phyloP scores from a whole-genome alignment of 176 grass and related monocot genomes.

The Musa schizocarpa region DNA sequence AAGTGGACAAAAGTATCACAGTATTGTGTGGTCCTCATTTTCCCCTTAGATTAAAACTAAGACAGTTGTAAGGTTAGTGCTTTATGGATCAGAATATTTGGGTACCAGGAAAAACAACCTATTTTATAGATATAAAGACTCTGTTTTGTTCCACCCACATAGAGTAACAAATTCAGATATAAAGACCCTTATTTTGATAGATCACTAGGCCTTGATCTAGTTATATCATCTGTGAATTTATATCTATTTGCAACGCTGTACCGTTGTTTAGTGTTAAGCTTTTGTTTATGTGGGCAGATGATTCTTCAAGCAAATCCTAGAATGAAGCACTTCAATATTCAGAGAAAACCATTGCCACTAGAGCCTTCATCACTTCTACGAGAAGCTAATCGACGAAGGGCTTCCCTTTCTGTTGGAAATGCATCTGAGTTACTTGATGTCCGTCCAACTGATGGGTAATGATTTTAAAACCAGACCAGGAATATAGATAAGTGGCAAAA shows the following conservation, averaged over 20 bases:
- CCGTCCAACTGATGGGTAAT: slow-evolving; percentile 69
- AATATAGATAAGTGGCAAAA: background rate
- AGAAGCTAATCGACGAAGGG: slow-evolving; percentile 91
- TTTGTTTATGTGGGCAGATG: slow-evolving; percentile 41
- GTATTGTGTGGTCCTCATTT: background rate
- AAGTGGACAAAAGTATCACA: no score
- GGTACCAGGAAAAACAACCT: background rate
- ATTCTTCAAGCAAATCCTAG: slow-evolving; percentile 80
- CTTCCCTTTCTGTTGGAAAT: slow-evolving; percentile 95
- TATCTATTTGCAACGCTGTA: no score
- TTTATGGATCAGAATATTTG: background rate
- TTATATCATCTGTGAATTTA: background rate
- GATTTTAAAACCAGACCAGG: slow-evolving; percentile 6
- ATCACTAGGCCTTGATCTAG: background rate
- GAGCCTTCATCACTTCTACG: slow-evolving; percentile 92
- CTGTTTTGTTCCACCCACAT: background rate
- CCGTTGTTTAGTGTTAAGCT: slow-evolving; percentile 8
- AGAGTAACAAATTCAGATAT: background rate
- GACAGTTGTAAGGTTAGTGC: background rate
- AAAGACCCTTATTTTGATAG: background rate
- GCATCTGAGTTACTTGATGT: slow-evolving; percentile 63
- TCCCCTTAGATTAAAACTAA: background rate
- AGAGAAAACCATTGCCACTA: slow-evolving; percentile 74
- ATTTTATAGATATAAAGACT: background rate
- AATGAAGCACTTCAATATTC: slow-evolving; percentile 92